phyloP scores from a whole-genome alignment of 129 eudicot species.

The Flaveria robusta region DNA sequence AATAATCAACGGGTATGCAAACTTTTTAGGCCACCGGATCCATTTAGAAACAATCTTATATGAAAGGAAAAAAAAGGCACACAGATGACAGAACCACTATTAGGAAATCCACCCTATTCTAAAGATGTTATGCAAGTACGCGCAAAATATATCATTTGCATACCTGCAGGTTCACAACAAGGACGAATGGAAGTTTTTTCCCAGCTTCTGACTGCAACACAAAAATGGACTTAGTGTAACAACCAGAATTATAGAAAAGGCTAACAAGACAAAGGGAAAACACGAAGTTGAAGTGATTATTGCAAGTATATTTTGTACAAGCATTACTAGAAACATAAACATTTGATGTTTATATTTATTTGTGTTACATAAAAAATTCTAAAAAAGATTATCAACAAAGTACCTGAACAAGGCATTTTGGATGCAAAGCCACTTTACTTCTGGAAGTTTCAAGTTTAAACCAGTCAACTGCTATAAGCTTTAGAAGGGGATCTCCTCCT shows the following conservation, averaged over 20 bases:
- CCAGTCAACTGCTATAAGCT: conserved; percentile 98
- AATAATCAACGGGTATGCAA: background rate
- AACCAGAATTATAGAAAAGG: background rate
- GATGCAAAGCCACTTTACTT: conserved; percentile 83
- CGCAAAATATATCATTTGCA: conserved; percentile 1
- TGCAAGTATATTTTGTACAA: conserved; percentile 1
- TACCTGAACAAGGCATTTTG: conserved; percentile 88
- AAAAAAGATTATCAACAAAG: background rate
- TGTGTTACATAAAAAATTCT: background rate
- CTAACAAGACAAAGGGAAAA: background rate
- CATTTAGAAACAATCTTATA: background rate
- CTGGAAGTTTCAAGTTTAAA: conserved; percentile 63
- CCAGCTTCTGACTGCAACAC: conserved; percentile 80
- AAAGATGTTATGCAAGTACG: conserved; percentile 5
- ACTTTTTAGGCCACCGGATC: conserved; percentile 5
- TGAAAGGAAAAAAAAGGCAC: background rate
- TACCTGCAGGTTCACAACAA: conserved; percentile 89
- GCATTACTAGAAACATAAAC: background rate
- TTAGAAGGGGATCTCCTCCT: conserved; percentile 93
- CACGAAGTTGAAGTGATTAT: background rate
- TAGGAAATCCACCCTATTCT: background rate
- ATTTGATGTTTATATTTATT: background rate
- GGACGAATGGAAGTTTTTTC: conserved; percentile 83
- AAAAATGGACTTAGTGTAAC: conserved; percentile 24
- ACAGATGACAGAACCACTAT: background rate